Evolutionary conservation across 805 yeast genomes (phyloP).

Genomic region (Ascoidea asiatica): DNA sequence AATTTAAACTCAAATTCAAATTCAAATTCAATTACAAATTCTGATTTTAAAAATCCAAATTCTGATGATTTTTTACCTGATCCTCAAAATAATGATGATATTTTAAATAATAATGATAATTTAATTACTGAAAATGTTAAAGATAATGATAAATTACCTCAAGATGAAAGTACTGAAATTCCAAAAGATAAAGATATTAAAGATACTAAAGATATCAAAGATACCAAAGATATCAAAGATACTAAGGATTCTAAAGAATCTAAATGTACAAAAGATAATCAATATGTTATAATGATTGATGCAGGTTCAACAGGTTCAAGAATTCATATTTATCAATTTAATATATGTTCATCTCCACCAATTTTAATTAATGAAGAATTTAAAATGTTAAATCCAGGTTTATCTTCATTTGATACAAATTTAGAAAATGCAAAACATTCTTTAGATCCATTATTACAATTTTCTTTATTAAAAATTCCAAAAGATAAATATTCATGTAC

Average conservation of each 20-base stretch:
- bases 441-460: constrained; percentile 64
- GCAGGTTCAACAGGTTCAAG: constrained; percentile 98
- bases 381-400: constrained; percentile 84
- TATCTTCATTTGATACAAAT: constrained; percentile 74
- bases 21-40: neutral
- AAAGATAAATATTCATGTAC: constrained; percentile 60
- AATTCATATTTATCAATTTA: constrained; percentile 86
- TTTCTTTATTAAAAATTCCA: constrained; percentile 73
- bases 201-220: too few relatives aligned
- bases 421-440: constrained; percentile 81
- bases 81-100: neutral
- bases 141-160: neutral
- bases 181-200: too few relatives aligned
- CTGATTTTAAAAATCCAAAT: neutral
- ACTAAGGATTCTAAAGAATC: constrained; percentile 9
- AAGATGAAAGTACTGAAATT: too few relatives aligned
- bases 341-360: constrained; percentile 79
- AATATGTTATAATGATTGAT: constrained; percentile 87
- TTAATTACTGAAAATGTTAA: neutral
- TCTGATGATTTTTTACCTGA: neutral
- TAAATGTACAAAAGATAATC: constrained; percentile 29
- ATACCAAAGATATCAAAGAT: too few relatives aligned
- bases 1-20: neutral
- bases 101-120: neutral
- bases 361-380: constrained; percentile 66